phyloP scores from a whole-genome alignment of 345 rosid genomes.

The Cochlearia excelsa region DNA sequence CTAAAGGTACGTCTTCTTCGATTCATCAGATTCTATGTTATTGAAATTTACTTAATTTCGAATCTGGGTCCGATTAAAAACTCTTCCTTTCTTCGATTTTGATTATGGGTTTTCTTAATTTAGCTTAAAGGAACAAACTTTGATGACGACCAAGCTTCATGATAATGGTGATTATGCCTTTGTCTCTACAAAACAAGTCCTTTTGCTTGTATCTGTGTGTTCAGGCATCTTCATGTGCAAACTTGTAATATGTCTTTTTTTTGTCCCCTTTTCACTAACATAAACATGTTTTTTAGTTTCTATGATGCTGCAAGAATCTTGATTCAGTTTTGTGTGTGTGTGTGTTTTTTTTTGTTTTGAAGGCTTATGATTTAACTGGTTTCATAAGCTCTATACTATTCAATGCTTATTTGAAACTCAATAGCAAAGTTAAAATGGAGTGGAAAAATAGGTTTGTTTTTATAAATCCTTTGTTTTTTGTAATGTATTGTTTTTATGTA shows the following conservation, averaged over 20 bases:
- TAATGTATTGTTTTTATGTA: too few relatives aligned
- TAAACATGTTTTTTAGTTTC: too few relatives aligned
- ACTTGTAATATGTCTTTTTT: constrained; percentile 38
- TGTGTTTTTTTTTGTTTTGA: not conserved
- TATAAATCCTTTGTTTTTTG: not conserved
- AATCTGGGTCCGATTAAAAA: too few relatives aligned
- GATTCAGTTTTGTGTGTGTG: not conserved
- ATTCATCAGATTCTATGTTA: too few relatives aligned
- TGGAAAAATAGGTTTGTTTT: constrained; percentile 73
- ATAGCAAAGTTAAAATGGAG: constrained; percentile 53
- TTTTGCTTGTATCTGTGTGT: constrained; percentile 39
- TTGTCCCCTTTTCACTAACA: not conserved
- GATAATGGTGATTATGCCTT: constrained; percentile 4
- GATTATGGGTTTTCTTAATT: too few relatives aligned
- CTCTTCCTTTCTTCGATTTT: too few relatives aligned
- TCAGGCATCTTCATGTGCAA: constrained; percentile 51
- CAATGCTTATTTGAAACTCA: constrained; percentile 53
- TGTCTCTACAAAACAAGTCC: constrained; percentile 29
- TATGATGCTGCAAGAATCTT: not conserved
- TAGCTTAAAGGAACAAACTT: too few relatives aligned
- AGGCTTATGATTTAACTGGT: constrained; percentile 72
- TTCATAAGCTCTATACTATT: constrained; percentile 48
- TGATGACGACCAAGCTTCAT: constrained; percentile 27
- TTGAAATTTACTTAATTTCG: too few relatives aligned
- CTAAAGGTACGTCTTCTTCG: too few relatives aligned